These are phyloP conservation scores for Garcileccinum viscosum DNA, from an alignment of 1,284 basidiomycete species.

Conservation along the genomic window DNA sequence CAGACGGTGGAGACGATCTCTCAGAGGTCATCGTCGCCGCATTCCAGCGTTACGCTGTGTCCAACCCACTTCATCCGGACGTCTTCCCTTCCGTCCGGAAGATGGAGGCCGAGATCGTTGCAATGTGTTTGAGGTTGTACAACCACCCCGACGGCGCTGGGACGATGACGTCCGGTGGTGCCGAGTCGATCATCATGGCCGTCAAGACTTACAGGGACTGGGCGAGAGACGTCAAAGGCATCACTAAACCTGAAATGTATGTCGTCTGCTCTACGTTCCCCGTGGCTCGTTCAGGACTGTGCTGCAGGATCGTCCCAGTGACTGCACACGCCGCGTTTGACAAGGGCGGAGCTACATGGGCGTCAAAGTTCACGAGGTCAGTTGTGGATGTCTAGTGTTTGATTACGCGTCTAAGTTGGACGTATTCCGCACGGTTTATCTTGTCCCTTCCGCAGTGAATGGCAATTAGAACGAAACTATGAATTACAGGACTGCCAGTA, in stretches of 20 bases:
- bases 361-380: constrained; percentile 92
- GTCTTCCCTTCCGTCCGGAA: constrained; percentile 94
- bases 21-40: constrained; percentile 74
- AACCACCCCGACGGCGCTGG: constrained; percentile 87
- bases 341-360: constrained; percentile 92
- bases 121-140: constrained; percentile 91
- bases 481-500: too few species aligned
- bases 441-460: too few species aligned
- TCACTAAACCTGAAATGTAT: constrained; percentile 92
- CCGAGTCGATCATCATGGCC: constrained; percentile 95
- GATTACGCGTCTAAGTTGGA: too few species aligned
- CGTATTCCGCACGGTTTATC: too few species aligned
- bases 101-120: constrained; percentile 97
- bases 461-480: too few species aligned
- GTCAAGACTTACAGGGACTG: constrained; percentile 95
- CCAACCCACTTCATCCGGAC: constrained; percentile 95
- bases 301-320: constrained; percentile 76
- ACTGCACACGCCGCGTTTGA: constrained; percentile 96
- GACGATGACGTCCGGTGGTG: constrained; percentile 93
- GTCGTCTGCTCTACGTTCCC: constrained; percentile 32
- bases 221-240: constrained; percentile 85
- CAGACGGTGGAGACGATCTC: constrained; percentile 86
- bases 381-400: too few species aligned
- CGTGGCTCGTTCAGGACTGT: neutral
- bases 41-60: constrained; percentile 74